These are phyloP conservation scores for Aspergillus sp. DNA, from an alignment of 2,329 filamentous ascomycete genomes.

Conservation along the genomic window DNA sequence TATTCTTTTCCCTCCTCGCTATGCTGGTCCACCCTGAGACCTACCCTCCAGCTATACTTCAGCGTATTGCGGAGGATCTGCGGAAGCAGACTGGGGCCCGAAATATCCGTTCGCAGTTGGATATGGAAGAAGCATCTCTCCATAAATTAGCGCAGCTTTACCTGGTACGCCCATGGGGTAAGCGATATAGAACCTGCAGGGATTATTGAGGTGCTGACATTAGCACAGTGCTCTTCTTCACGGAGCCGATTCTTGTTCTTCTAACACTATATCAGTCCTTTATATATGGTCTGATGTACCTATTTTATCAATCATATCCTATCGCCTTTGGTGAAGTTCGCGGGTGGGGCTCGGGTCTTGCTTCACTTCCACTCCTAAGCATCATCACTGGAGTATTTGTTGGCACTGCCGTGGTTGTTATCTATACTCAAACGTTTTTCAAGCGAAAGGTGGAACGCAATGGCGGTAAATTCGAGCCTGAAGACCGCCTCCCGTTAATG, in stretches of 20 bases:
- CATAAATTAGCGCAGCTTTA: too few species aligned
- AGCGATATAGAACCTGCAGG: too few species aligned
- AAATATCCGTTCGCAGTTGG: background rate
- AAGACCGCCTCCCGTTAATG: conserved; percentile 20
- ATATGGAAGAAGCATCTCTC: background rate
- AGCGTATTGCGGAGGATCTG: background rate
- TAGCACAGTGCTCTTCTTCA: background rate
- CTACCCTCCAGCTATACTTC: background rate
- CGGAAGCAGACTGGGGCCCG: background rate
- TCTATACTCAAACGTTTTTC: background rate
- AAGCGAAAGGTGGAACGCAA: background rate
- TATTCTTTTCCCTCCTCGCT: background rate
- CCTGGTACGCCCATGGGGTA: too few species aligned
- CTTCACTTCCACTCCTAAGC: background rate
- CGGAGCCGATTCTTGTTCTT: background rate
- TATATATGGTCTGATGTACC: background rate
- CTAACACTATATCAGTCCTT: background rate
- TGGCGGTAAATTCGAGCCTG: conserved; percentile 10
- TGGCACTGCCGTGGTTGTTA: background rate
- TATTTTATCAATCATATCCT: background rate
- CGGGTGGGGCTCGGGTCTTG: background rate
- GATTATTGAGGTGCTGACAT: background rate
- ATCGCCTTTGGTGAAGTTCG: background rate
- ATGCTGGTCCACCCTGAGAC: background rate
- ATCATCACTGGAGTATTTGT: background rate